A percentile compares a stretch with the other conserved stretches of the same genome.
These are phyloP conservation scores for Cladophialophora bantiana DNA, from an alignment of 2,329 filamentous ascomycete genomes.

Conservation along the genomic window DNA sequence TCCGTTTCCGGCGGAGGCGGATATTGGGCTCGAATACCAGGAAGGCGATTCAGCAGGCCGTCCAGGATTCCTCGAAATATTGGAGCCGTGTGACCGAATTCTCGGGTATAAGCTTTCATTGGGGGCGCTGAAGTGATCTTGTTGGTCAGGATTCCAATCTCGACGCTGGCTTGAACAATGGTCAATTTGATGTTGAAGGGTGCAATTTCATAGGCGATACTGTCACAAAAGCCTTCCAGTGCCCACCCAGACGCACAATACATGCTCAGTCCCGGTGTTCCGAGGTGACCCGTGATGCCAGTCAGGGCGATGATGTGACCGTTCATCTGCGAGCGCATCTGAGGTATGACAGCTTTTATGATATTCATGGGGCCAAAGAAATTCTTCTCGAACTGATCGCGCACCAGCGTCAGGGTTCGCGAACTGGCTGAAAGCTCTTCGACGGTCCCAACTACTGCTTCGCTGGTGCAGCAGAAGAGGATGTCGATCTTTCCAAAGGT, in stretches of 20 bases:
- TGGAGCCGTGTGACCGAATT: slow-evolving; percentile 73
- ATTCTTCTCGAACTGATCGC: slow-evolving; percentile 91
- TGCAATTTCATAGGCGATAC: slow-evolving; percentile 91
- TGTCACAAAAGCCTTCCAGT: slow-evolving; percentile 92
- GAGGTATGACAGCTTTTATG: slow-evolving; percentile 84
- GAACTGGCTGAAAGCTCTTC: slow-evolving; percentile 82
- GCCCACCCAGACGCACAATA: slow-evolving; percentile 95
- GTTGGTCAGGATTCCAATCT: slow-evolving; percentile 87
- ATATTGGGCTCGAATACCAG: slow-evolving; percentile 62
- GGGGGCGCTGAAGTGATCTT: slow-evolving; percentile 83
- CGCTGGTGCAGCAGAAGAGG: slow-evolving; percentile 84
- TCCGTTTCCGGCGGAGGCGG: slow-evolving; percentile 40
- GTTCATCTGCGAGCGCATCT: slow-evolving; percentile 78
- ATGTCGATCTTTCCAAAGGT: slow-evolving; percentile 90
- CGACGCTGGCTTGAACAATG: slow-evolving; percentile 93
- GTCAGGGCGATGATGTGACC: slow-evolving; percentile 92
- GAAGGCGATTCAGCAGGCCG: slow-evolving; percentile 77
- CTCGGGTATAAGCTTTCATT: slow-evolving; percentile 72
- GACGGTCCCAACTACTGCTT: slow-evolving; percentile 87
- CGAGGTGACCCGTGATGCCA: slow-evolving; percentile 89
- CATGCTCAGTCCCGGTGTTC: slow-evolving; percentile 87
- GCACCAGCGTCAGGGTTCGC: slow-evolving; percentile 77
- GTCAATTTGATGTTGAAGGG: slow-evolving; percentile 97
- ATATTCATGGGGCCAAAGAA: slow-evolving; percentile 97
- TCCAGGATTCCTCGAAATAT: slow-evolving; percentile 82